These are phyloP conservation scores for Cutaneotrichosporon sp. DNA, from an alignment of 1,284 basidiomycete species.

Conservation along the genomic window DNA sequence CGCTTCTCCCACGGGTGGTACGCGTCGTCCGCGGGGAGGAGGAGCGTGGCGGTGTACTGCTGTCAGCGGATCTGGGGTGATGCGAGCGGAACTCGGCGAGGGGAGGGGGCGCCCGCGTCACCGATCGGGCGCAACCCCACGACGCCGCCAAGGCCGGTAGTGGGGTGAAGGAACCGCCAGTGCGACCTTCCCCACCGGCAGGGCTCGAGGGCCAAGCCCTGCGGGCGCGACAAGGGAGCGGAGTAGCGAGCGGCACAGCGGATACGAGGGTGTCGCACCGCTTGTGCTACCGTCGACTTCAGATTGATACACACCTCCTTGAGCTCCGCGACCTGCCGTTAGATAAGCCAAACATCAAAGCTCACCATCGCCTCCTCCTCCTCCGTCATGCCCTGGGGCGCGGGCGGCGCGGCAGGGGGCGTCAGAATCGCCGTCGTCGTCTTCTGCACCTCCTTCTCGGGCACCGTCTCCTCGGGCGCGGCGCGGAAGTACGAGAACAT, in stretches of 20 bases:
- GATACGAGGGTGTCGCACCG: too few species aligned
- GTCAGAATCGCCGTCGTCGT: background rate
- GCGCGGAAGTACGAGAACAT: constrained; percentile 6
- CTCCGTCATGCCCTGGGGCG: background rate
- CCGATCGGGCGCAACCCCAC: too few species aligned
- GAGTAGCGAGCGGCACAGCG: too few species aligned
- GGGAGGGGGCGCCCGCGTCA: background rate
- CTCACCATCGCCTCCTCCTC: constrained; percentile 1
- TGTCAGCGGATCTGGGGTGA: constrained; percentile 5
- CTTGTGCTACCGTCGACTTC: too few species aligned
- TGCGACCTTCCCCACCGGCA: too few species aligned
- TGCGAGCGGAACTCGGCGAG: constrained; percentile 3
- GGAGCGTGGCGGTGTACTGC: constrained; percentile 66
- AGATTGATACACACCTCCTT: constrained; percentile 55
- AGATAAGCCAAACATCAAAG: background rate
- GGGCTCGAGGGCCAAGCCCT: too few species aligned
- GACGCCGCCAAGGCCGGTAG: too few species aligned
- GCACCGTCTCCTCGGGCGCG: background rate
- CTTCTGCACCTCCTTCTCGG: background rate
- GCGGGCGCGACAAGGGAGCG: too few species aligned
- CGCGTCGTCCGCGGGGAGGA: constrained; percentile 65
- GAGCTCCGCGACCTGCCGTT: constrained; percentile 61
- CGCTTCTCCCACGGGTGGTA: constrained; percentile 73
- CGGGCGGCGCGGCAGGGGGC: background rate
- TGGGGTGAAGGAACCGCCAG: too few species aligned